Percentiles rank a stretch among this genome's conserved stretches.
Evolutionary conservation across 306 rosid species (phyloP).

Genomic region (Begonia loranthoides): DNA sequence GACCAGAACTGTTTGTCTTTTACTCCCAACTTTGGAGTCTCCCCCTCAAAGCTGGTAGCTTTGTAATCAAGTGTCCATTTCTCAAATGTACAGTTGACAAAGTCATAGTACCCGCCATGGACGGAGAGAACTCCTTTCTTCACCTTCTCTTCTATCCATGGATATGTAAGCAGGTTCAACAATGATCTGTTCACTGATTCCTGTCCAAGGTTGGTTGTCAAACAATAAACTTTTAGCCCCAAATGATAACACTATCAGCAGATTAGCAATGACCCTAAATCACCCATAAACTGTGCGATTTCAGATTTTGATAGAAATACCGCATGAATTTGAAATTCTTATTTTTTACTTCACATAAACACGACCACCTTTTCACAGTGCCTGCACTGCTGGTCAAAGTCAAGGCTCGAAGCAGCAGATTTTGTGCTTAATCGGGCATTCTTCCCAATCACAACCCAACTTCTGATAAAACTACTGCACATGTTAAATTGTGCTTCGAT

Average conservation of each 20-base stretch:
- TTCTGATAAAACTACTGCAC: conserved; percentile 49
- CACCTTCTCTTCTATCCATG: conserved; percentile 89
- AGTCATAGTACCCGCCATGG: conserved; percentile 92
- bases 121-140: conserved; percentile 43
- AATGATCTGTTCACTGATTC: conserved; percentile 68
- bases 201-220: conserved; percentile 35
- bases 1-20: conserved; percentile 54
- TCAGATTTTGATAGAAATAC: too few species aligned
- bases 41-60: conserved; percentile 30
- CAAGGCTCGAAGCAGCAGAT: conserved; percentile 49
- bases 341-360: too few species aligned
- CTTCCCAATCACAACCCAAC: conserved; percentile 76
- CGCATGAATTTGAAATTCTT: too few species aligned
- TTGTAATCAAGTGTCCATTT: conserved; percentile 85
- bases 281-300: too few species aligned
- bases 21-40: conserved; percentile 29
- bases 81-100: conserved; percentile 83
- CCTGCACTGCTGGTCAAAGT: conserved; percentile 72
- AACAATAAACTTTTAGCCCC: too few species aligned
- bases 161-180: conserved; percentile 71
- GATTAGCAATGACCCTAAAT: too few species aligned
- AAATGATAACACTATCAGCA: not conserved
- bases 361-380: conserved; percentile 81
- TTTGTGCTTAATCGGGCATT: conserved; percentile 55
- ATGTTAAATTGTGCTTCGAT: too few species aligned